These are phyloP conservation scores for Megacollybia platyphylla DNA, from an alignment of 1,284 basidiomycete genomes.

Conservation along the genomic window DNA sequence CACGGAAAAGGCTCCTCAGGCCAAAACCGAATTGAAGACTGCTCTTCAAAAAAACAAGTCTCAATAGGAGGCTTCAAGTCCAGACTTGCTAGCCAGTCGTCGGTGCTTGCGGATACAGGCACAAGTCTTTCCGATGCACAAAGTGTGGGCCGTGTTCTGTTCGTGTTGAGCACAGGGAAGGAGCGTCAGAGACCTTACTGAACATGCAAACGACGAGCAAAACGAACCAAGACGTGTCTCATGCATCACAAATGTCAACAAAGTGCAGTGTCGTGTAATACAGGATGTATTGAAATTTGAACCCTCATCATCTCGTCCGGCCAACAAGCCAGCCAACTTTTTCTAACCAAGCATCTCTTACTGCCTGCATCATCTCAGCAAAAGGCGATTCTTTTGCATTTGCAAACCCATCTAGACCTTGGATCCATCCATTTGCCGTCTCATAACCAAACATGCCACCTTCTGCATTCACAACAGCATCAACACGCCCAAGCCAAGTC, in stretches of 20 bases:
- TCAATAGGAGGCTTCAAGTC: no score
- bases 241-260: no score
- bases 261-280: no score
- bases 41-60: not conserved
- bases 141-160: no score
- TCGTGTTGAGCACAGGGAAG: no score
- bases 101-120: no score
- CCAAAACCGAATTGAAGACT: not conserved
- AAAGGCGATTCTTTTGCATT: slow-evolving; percentile 34
- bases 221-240: no score
- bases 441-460: slow-evolving; percentile 71
- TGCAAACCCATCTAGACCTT: slow-evolving; percentile 51
- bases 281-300: not conserved
- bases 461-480: slow-evolving; percentile 54
- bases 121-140: no score
- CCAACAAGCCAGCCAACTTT: slow-evolving; percentile 72
- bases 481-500: slow-evolving; percentile 60
- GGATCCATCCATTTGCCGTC: slow-evolving; percentile 53
- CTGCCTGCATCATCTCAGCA: slow-evolving; percentile 36
- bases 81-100: no score
- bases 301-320: slow-evolving; percentile 21
- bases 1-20: not conserved
- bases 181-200: no score
- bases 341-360: slow-evolving; percentile 57
- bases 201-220: no score